Evolutionary conservation across 768 basidiomycete genomes (phyloP).

Genomic region (Suillus sp.): DNA sequence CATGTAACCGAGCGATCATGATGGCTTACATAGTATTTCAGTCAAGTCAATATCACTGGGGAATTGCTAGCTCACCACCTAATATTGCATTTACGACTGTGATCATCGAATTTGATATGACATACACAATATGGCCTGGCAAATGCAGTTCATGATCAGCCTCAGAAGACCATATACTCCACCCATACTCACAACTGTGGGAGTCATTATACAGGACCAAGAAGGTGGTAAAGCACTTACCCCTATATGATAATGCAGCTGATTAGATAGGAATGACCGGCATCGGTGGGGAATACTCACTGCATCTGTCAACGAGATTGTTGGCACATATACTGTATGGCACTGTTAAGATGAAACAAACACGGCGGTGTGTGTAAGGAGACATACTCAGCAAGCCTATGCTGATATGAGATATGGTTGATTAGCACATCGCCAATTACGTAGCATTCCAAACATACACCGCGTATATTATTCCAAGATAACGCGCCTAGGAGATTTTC

Average conservation of each 20-base stretch:
- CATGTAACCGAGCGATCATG: neutral
- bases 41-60: neutral
- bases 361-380: neutral
- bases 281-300: neutral
- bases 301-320: neutral
- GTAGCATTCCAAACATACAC: neutral
- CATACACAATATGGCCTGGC: neutral
- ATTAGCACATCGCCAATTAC: neutral
- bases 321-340: neutral
- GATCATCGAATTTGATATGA: neutral
- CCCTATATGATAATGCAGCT: neutral
- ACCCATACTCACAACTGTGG: neutral
- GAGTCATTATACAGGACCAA: neutral
- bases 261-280: neutral
- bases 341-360: neutral
- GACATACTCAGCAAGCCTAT: neutral
- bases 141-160: neutral
- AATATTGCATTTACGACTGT: neutral
- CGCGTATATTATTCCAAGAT: conserved; percentile 2
- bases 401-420: neutral
- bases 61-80: neutral
- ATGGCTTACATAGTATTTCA: neutral
- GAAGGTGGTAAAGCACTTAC: neutral
- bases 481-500: neutral
- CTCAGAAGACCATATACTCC: neutral